Percentiles rank a stretch among this genome's conserved stretches.
Conservation (phyloP, 2,329 filamentous ascomycete genomes). For the Claviceps monticola region DNA sequence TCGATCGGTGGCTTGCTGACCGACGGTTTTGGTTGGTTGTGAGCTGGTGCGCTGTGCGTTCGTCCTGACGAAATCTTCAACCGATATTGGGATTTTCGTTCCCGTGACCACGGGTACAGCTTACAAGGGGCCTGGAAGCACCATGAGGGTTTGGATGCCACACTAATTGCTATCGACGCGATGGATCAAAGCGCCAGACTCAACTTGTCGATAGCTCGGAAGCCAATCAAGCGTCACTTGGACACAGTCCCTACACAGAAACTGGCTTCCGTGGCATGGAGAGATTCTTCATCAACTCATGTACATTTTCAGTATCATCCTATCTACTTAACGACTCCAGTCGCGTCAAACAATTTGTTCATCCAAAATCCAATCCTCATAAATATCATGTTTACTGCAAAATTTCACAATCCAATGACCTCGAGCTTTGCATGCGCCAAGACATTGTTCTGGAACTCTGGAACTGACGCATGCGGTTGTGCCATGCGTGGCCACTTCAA, state of each 20-base stretch:
- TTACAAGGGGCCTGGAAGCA: too few species aligned
- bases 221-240: background rate
- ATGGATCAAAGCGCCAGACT: background rate
- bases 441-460: conserved; percentile 5
- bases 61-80: too few species aligned
- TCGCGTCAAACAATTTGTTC: conserved; percentile 19
- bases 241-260: too few species aligned
- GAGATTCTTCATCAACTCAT: conserved; percentile 23
- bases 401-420: conserved; percentile 15
- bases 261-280: conserved; percentile 6
- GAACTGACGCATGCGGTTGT: background rate
- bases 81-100: too few species aligned
- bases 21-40: too few species aligned
- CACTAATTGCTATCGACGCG: too few species aligned
- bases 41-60: too few species aligned
- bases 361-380: conserved; percentile 8
- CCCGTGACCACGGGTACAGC: too few species aligned
- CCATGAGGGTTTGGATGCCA: too few species aligned
- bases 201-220: background rate
- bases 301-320: conserved; percentile 24
- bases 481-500: background rate
- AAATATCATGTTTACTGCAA: conserved; percentile 7
- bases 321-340: conserved; percentile 28
- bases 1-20: too few species aligned
- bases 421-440: conserved; percentile 11